Conservation (phyloP, 2,329 filamentous ascomycete genomes). For the Lojkania enalia region DNA sequence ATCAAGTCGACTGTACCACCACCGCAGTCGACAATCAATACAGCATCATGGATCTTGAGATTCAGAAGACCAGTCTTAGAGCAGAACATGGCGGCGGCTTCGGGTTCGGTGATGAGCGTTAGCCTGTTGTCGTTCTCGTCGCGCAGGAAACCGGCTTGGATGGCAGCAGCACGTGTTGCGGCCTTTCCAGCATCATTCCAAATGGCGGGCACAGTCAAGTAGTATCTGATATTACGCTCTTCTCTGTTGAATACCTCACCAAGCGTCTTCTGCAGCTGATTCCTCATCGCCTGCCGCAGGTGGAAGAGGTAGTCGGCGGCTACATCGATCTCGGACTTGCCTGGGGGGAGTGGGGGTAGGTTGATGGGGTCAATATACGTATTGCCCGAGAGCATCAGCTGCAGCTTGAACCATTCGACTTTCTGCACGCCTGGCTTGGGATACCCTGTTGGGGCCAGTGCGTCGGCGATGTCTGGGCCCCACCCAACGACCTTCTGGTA, state of each 20-base stretch:
- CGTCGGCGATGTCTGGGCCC: constrained; percentile 97
- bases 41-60: constrained; percentile 97
- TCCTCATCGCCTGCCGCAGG: constrained; percentile 93
- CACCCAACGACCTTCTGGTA: constrained; percentile 99
- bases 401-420: constrained; percentile 99
- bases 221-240: constrained; percentile 97
- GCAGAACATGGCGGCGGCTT: constrained; percentile 96
- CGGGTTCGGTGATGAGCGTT: constrained; percentile 92
- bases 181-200: constrained; percentile 99
- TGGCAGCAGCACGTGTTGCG: constrained; percentile 90
- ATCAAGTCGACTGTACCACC: constrained; percentile 99
- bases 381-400: constrained; percentile 97
- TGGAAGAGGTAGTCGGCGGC: constrained; percentile 99
- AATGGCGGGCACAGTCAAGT: constrained; percentile 97
- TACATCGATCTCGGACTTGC: constrained; percentile 98
- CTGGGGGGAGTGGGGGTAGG: constrained; percentile 91
- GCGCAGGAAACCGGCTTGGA: constrained; percentile 93
- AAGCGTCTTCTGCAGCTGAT: constrained; percentile 91
- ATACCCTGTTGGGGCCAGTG: constrained; percentile 93
- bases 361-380: constrained; percentile 99
- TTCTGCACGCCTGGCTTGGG: constrained; percentile 98
- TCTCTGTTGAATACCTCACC: constrained; percentile 98
- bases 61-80: constrained; percentile 95
- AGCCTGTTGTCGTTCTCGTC: constrained; percentile 97
- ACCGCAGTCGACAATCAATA: constrained; percentile 96